phyloP scores from a whole-genome alignment of 352 stramenopile species.

The Globisporangium paddicum region DNA sequence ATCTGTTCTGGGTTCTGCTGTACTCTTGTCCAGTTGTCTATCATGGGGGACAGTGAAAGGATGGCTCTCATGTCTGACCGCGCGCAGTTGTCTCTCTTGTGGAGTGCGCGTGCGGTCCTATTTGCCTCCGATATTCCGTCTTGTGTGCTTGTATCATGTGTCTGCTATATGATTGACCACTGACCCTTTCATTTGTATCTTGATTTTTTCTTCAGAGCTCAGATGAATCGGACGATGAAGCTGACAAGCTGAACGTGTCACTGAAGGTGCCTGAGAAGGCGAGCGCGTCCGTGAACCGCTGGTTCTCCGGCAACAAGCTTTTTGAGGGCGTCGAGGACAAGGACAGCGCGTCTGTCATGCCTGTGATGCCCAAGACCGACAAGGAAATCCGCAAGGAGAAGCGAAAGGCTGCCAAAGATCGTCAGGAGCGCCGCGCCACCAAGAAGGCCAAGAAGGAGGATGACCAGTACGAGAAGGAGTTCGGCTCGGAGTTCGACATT shows the following conservation, averaged over 20 bases:
- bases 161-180: background rate
- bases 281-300: slow-evolving; percentile 68
- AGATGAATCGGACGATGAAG: slow-evolving; percentile 56
- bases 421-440: slow-evolving; percentile 78
- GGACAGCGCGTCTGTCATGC: slow-evolving; percentile 25
- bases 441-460: slow-evolving; percentile 85
- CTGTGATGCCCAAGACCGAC: slow-evolving; percentile 97
- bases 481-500: slow-evolving; percentile 64
- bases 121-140: slow-evolving; percentile 59
- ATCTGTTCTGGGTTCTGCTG: slow-evolving; percentile 86
- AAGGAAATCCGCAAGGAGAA: slow-evolving; percentile 98
- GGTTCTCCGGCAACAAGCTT: slow-evolving; percentile 83
- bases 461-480: slow-evolving; percentile 80
- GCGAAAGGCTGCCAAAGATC: slow-evolving; percentile 91
- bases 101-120: slow-evolving; percentile 55
- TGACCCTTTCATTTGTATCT: background rate
- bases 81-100: slow-evolving; percentile 19
- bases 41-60: slow-evolving; percentile 77
- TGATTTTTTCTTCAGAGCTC: slow-evolving; percentile 79
- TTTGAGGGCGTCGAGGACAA: slow-evolving; percentile 75
- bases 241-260: slow-evolving; percentile 58
- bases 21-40: slow-evolving; percentile 92
- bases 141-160: background rate
- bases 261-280: slow-evolving; percentile 79
- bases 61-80: slow-evolving; percentile 85